These are phyloP conservation scores for Botrytis porri DNA, from an alignment of 2,329 filamentous ascomycete species.

Conservation along the genomic window DNA sequence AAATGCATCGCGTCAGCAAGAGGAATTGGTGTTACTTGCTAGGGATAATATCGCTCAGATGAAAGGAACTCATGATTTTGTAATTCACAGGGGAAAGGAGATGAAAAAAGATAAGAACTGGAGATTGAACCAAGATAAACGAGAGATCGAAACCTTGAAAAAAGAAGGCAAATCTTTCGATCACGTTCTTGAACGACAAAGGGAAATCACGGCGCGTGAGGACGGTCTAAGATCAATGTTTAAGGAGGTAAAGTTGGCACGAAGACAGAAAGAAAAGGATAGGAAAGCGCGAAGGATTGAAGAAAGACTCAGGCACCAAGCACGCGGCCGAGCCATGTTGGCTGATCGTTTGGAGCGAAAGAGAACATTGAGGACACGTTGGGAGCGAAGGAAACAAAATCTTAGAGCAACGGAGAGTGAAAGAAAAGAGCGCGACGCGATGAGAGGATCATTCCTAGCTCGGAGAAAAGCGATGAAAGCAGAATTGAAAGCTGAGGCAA, in stretches of 20 bases:
- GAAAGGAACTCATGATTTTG: not conserved
- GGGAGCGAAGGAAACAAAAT: not conserved
- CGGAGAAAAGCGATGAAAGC: not conserved
- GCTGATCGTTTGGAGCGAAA: not conserved
- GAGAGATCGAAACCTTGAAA: not conserved
- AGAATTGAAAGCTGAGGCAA: not conserved
- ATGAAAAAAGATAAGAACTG: not conserved
- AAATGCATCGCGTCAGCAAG: not conserved
- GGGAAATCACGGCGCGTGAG: not conserved
- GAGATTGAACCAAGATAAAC: not conserved
- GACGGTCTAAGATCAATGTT: not conserved
- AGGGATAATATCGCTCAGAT: not conserved
- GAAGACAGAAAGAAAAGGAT: not conserved
- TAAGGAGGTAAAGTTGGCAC: not conserved
- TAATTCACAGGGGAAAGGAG: not conserved
- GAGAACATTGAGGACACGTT: not conserved
- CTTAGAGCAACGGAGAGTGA: not conserved
- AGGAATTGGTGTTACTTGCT: not conserved
- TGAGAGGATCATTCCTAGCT: not conserved
- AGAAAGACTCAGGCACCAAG: not conserved
- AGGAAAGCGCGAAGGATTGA: not conserved
- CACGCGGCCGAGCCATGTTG: not conserved
- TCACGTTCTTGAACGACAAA: constrained; percentile 4
- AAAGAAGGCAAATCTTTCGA: not conserved
- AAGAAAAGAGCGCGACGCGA: not conserved